Conservation (phyloP, 768 basidiomycete species). For the Dictyophora rubrovolvata region DNA sequence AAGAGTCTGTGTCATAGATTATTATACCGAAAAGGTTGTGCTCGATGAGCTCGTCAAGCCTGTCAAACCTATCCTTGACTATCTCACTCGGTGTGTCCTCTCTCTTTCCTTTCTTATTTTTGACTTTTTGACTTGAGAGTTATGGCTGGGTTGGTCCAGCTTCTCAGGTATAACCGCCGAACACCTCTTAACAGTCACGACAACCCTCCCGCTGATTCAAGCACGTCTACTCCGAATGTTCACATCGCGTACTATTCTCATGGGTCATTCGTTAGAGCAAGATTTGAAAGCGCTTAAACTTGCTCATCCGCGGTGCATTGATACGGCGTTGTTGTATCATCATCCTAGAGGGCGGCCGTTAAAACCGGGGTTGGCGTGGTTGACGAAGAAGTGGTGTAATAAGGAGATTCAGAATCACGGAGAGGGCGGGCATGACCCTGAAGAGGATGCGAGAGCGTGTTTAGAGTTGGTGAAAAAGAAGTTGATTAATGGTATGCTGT, state of each 20-base stretch:
- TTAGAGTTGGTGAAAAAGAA: conserved; percentile 78
- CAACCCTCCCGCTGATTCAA: conserved; percentile 75
- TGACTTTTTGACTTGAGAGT: not conserved
- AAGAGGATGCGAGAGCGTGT: conserved; percentile 89
- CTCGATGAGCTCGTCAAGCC: conserved; percentile 92
- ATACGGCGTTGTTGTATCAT: conserved; percentile 83
- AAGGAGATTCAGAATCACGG: conserved; percentile 82
- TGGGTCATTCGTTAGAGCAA: conserved; percentile 94
- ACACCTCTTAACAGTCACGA: conserved; percentile 56
- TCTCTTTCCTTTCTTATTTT: not conserved
- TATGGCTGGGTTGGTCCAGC: conserved; percentile 29
- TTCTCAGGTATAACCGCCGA: conserved; percentile 91
- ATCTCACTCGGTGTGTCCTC: conserved; percentile 68
- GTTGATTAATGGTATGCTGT: conserved; percentile 48
- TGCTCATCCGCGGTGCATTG: conserved; percentile 72
- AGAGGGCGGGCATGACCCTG: conserved; percentile 72
- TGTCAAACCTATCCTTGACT: conserved; percentile 72
- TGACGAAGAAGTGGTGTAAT: conserved; percentile 87
- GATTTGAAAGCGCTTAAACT: conserved; percentile 85
- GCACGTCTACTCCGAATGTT: conserved; percentile 52
- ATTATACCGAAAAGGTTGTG: conserved; percentile 53
- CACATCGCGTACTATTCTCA: conserved; percentile 61
- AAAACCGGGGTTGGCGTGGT: conserved; percentile 95
- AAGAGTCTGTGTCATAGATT: conserved; percentile 77
- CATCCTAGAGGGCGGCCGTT: conserved; percentile 90